A percentile compares a stretch with the other conserved stretches of the same genome.
Conservation (phyloP, 495 filamentous ascomycete species). For the Ascodesmis nigricans region DNA sequence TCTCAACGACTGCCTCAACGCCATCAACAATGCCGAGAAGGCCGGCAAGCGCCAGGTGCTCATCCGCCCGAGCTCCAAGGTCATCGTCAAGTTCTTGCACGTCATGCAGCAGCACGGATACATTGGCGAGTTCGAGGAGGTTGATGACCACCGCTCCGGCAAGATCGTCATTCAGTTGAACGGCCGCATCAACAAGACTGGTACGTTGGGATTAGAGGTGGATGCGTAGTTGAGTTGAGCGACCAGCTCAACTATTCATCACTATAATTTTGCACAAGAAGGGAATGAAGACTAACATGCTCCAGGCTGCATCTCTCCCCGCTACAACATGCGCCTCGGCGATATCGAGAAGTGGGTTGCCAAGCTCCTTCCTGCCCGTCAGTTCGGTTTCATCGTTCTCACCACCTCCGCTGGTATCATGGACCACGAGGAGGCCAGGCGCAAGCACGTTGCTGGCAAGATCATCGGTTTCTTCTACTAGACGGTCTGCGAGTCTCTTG, state of each 20-base stretch:
- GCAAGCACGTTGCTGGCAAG: conserved; percentile 48
- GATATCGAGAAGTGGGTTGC: conserved; percentile 99
- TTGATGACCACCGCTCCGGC: conserved; percentile 96
- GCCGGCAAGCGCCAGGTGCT: conserved; percentile 93
- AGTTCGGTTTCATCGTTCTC: conserved; percentile 97
- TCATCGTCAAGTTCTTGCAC: conserved; percentile 95
- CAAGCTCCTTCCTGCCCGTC: conserved; percentile 93
- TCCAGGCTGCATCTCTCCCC: conserved; percentile 93
- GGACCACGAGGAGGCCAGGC: conserved; percentile 97
- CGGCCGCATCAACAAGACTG: conserved; percentile 92
- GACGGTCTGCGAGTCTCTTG: too few species aligned
- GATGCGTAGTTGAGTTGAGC: too few species aligned
- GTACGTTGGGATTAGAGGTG: too few species aligned
- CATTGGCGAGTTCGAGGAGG: conserved; percentile 99
- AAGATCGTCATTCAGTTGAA: conserved; percentile 96
- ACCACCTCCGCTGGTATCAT: conserved; percentile 98
- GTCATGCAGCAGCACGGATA: conserved; percentile 99
- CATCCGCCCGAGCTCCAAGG: conserved; percentile 91
- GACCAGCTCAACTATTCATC: too few species aligned
- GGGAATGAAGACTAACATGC: too few species aligned
- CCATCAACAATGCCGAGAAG: conserved; percentile 99
- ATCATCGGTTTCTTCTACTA: conserved; percentile 23
- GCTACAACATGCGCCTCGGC: conserved; percentile 92
- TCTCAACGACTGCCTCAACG: conserved; percentile 96
- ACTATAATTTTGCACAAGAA: too few species aligned